Percentiles rank a stretch among this genome's conserved stretches.
phyloP scores from a whole-genome alignment of 164 flowering plant species.

The Vitis rotundifolia region DNA sequence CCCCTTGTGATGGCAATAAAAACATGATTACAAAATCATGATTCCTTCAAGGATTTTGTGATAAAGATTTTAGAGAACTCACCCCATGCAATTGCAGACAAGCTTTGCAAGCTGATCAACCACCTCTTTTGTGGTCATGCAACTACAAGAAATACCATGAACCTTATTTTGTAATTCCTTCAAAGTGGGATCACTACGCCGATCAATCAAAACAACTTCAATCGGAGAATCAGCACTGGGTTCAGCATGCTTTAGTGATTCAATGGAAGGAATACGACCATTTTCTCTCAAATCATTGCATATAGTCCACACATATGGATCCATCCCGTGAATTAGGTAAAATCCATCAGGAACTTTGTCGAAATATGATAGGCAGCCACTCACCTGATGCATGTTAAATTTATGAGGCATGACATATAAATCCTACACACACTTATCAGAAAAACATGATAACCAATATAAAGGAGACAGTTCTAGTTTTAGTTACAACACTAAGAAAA shows the following conservation, averaged over 20 bases:
- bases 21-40: slow-evolving; percentile 24
- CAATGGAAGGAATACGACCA: slow-evolving; percentile 90
- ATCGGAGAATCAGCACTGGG: slow-evolving; percentile 52
- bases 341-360: slow-evolving; percentile 95
- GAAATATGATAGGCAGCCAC: slow-evolving; percentile 86
- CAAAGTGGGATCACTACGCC: slow-evolving; percentile 67
- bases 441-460: neutral
- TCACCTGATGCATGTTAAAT: slow-evolving; percentile 57
- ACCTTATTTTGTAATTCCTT: slow-evolving; percentile 72
- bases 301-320: slow-evolving; percentile 88
- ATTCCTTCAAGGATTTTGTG: neutral
- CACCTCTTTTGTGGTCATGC: slow-evolving; percentile 70
- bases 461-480: too few species aligned
- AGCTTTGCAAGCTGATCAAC: slow-evolving; percentile 91
- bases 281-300: slow-evolving; percentile 80
- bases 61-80: slow-evolving; percentile 28
- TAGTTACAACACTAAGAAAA: too few species aligned
- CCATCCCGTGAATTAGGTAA: slow-evolving; percentile 81
- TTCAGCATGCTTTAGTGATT: slow-evolving; percentile 67
- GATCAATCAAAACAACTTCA: slow-evolving; percentile 81
- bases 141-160: slow-evolving; percentile 49
- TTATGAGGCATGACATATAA: slow-evolving; percentile 1
- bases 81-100: slow-evolving; percentile 88
- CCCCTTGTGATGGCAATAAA: slow-evolving; percentile 60
- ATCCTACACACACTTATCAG: neutral